These are phyloP conservation scores for Colletotrichum liaoningense DNA, from an alignment of 2,329 filamentous ascomycete genomes.

Conservation along the genomic window DNA sequence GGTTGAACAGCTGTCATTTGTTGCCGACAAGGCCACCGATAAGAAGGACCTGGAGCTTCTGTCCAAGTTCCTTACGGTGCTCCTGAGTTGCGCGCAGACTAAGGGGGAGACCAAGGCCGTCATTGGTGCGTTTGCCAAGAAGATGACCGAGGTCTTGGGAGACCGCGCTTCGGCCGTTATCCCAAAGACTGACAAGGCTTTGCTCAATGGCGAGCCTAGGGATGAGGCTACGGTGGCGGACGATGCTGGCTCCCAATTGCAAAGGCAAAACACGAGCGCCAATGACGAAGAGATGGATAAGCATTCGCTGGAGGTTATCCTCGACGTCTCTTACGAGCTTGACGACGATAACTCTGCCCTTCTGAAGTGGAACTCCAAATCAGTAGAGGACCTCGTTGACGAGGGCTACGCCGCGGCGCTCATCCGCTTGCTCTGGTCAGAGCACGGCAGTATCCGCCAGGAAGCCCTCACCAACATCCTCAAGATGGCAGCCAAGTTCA, in stretches of 20 bases:
- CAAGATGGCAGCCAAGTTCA: conserved; percentile 72
- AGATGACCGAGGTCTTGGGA: conserved; percentile 38
- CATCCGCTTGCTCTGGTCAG: conserved; percentile 80
- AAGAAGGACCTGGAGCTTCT: conserved; percentile 58
- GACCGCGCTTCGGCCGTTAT: conserved; percentile 1
- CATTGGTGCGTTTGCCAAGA: conserved; percentile 44
- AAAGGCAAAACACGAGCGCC: not conserved
- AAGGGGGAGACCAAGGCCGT: conserved; percentile 55
- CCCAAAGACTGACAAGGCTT: not conserved
- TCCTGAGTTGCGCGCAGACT: conserved; percentile 65
- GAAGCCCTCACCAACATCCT: conserved; percentile 79
- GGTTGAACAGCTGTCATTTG: conserved; percentile 82
- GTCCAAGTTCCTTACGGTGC: conserved; percentile 67
- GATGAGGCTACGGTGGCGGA: conserved; percentile 2
- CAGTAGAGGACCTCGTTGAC: conserved; percentile 81
- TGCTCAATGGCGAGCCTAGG: not conserved
- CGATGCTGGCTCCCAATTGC: not conserved
- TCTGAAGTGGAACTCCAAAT: conserved; percentile 78
- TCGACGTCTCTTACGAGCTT: conserved; percentile 59
- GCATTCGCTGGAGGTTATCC: conserved; percentile 62
- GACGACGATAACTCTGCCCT: conserved; percentile 65
- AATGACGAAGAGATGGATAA: conserved; percentile 41
- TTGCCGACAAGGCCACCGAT: conserved; percentile 61
- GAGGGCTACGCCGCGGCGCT: conserved; percentile 79
- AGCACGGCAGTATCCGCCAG: conserved; percentile 79